Evolutionary conservation across 1,139 yeast species (phyloP).

Genomic region (Sugiyamaella castrensis): DNA sequence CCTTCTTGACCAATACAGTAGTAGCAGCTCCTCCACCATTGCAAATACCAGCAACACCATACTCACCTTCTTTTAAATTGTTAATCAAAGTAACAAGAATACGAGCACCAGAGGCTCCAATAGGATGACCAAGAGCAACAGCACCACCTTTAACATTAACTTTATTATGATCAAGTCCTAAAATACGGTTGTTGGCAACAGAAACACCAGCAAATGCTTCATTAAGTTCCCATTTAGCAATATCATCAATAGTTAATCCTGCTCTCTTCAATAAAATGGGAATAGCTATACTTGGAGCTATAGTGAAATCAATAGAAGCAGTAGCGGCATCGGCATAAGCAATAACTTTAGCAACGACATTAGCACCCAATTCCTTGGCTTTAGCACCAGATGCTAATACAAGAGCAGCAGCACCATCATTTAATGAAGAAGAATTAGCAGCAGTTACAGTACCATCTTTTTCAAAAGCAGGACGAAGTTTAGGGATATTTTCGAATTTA

Average conservation of each 20-base stretch:
- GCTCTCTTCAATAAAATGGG: conserved; percentile 76
- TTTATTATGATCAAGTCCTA: conserved; percentile 62
- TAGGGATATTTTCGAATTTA: conserved; percentile 62
- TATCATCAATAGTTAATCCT: conserved; percentile 44
- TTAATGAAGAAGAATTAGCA: conserved; percentile 87
- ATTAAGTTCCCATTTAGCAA: conserved; percentile 77
- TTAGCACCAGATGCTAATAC: conserved; percentile 73
- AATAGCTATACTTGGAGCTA: conserved; percentile 87
- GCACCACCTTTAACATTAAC: conserved; percentile 95
- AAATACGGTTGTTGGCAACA: conserved; percentile 71
- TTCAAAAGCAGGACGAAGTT: conserved; percentile 85
- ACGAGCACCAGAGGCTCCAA: conserved; percentile 95
- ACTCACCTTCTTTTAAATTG: conserved; percentile 75
- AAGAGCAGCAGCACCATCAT: conserved; percentile 94
- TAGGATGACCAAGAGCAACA: conserved; percentile 92
- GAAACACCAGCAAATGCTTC: conserved; percentile 96
- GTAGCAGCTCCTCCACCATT: conserved; percentile 99
- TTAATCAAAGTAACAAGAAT: conserved; percentile 76
- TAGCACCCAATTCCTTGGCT: conserved; percentile 67
- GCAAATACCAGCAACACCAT: conserved; percentile 91
- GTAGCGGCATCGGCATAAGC: conserved; percentile 98
- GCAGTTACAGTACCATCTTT: conserved; percentile 93
- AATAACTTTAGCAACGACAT: conserved; percentile 60
- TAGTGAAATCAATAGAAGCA: conserved; percentile 85
- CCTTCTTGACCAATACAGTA: conserved; percentile 61